Evolutionary conservation across 1,139 yeast genomes (phyloP).

Genomic region (Geotrichum histeridarum): DNA sequence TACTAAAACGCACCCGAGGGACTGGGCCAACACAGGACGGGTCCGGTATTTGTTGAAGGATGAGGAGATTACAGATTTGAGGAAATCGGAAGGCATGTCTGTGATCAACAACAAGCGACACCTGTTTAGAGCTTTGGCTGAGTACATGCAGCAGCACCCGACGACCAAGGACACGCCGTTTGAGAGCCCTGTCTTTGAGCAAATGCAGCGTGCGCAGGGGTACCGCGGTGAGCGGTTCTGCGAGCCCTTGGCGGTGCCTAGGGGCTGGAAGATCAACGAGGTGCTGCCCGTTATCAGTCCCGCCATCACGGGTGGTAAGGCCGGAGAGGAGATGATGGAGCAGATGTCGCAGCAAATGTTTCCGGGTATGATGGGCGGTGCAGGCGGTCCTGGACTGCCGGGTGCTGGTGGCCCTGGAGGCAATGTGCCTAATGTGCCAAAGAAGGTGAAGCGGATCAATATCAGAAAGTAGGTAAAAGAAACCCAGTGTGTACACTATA

Average conservation of each 20-base stretch:
- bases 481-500: background rate
- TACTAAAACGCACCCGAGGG: constrained; percentile 90
- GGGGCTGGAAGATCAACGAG: constrained; percentile 78
- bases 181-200: constrained; percentile 51
- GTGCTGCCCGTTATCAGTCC: constrained; percentile 82
- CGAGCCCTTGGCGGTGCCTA: constrained; percentile 66
- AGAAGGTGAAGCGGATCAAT: constrained; percentile 29
- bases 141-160: constrained; percentile 61
- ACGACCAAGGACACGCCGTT: constrained; percentile 63
- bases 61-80: constrained; percentile 35
- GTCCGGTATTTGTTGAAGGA: constrained; percentile 64
- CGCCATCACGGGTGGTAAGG: constrained; percentile 77
- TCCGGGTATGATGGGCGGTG: constrained; percentile 28
- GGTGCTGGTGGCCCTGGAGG: no score
- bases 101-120: constrained; percentile 56
- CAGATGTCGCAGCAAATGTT: constrained; percentile 37
- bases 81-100: constrained; percentile 13
- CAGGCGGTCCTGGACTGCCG: no score
- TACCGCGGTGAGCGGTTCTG: constrained; percentile 44
- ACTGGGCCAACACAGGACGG: constrained; percentile 95
- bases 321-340: constrained; percentile 60
- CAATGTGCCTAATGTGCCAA: constrained; percentile 24
- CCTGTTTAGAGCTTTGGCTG: constrained; percentile 56
- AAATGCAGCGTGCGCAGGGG: constrained; percentile 45
- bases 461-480: background rate